These are phyloP conservation scores for Fraxinus greggii DNA, from an alignment of 305 asterid species.

Conservation along the genomic window DNA sequence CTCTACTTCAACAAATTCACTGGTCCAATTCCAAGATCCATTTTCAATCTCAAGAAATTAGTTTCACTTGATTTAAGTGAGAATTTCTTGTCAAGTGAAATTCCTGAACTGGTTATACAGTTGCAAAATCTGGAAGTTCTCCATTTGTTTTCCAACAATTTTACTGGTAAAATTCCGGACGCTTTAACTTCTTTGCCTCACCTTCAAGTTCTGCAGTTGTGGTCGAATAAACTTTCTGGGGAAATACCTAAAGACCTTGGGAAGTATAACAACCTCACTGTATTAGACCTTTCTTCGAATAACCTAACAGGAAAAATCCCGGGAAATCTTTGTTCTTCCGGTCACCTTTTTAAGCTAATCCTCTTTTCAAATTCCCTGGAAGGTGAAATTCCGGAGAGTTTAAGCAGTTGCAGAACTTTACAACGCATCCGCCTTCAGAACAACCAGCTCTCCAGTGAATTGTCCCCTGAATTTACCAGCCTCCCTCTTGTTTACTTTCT, in stretches of 20 bases:
- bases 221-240: conserved; percentile 70
- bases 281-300: conserved; percentile 77
- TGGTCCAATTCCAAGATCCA: conserved; percentile 57
- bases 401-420: conserved; percentile 58
- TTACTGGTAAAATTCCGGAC: conserved; percentile 64
- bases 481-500: conserved; percentile 71
- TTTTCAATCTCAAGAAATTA: conserved; percentile 50
- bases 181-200: conserved; percentile 54
- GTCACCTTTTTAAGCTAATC: conserved; percentile 59
- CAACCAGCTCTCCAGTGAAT: conserved; percentile 52
- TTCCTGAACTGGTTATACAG: conserved; percentile 42
- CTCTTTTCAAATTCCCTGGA: conserved; percentile 65
- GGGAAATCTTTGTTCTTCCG: conserved; percentile 46
- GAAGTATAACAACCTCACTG: conserved; percentile 52
- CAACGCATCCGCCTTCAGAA: conserved; percentile 67
- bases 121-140: conserved; percentile 57
- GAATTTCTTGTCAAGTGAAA: conserved; percentile 62
- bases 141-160: conserved; percentile 69
- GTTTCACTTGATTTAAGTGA: conserved; percentile 78
- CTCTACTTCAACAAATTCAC: conserved; percentile 68
- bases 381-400: conserved; percentile 55
- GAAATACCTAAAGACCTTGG: conserved; percentile 65
- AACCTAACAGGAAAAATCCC: conserved; percentile 70
- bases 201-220: conserved; percentile 72
- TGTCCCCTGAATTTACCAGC: conserved; percentile 41